A percentile compares a stretch with the other conserved stretches of the same genome.
Evolutionary conservation across 768 basidiomycete species (phyloP).

Genomic region (Pholiota molesta): DNA sequence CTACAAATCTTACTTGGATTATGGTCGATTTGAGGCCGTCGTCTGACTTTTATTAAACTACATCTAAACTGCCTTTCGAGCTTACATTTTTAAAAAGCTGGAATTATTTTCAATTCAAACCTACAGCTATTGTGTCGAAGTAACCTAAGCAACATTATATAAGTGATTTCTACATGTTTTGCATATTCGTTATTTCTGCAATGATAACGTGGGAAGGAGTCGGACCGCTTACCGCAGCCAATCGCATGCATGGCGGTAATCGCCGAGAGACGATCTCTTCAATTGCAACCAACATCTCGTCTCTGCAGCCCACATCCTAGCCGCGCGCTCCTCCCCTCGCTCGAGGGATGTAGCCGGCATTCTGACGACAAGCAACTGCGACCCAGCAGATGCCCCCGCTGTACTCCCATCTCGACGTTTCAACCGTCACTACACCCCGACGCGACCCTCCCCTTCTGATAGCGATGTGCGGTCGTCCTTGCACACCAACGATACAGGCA

Average conservation of each 20-base stretch:
- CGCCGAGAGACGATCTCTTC: background rate
- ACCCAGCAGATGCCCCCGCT: too few relatives aligned
- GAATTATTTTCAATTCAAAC: background rate
- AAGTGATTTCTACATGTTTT: background rate
- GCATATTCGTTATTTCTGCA: background rate
- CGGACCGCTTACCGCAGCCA: background rate
- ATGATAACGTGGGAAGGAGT: background rate
- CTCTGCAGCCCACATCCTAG: background rate
- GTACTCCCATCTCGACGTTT: too few relatives aligned
- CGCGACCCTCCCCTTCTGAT: background rate
- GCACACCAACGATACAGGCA: too few relatives aligned
- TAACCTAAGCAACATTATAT: background rate
- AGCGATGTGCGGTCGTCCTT: too few relatives aligned
- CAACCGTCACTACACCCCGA: too few relatives aligned
- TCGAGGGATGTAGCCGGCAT: too few relatives aligned
- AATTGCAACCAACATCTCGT: background rate
- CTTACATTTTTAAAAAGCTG: background rate
- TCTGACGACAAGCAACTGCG: too few relatives aligned
- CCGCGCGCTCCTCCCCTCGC: background rate
- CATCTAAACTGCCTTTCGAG: background rate
- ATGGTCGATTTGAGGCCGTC: background rate
- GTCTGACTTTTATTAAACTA: background rate
- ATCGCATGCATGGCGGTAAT: background rate
- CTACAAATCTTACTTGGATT: background rate
- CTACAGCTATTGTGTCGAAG: background rate